Evolutionary conservation across 139 green algal species (phyloP).

Genomic region (Bryopsis sp.): DNA sequence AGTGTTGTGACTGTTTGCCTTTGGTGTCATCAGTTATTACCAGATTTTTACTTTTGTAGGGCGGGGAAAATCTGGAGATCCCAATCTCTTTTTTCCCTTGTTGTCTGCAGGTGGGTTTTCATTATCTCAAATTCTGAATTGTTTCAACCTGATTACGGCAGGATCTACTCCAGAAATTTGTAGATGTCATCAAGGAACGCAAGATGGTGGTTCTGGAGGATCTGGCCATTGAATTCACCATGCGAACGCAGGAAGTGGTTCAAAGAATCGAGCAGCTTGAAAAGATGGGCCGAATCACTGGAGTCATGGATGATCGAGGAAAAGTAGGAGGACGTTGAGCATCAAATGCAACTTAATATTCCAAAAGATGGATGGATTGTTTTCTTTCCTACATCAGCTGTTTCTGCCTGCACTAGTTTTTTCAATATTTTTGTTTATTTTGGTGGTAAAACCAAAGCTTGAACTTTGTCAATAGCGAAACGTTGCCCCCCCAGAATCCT

Average conservation of each 20-base stretch:
- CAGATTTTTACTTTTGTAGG: background rate
- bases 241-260: slow-evolving; percentile 45
- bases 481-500: too few species aligned
- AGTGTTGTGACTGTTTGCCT: background rate
- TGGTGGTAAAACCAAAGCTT: too few species aligned
- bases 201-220: slow-evolving; percentile 75
- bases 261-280: slow-evolving; percentile 36
- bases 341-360: background rate
- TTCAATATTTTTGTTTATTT: too few species aligned
- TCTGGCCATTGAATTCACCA: slow-evolving; percentile 56
- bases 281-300: slow-evolving; percentile 37
- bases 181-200: slow-evolving; percentile 48
- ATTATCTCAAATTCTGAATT: background rate
- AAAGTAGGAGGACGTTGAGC: slow-evolving; percentile 22
- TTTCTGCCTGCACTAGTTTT: too few species aligned
- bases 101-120: background rate
- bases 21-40: background rate
- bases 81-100: background rate
- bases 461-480: too few species aligned
- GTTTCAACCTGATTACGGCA: background rate
- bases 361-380: background rate
- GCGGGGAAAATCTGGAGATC: background rate
- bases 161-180: slow-evolving; percentile 33
- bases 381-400: too few species aligned
- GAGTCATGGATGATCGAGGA: slow-evolving; percentile 45